Percentiles rank a stretch among this genome's conserved stretches.
Evolutionary conservation across 1,284 basidiomycete genomes (phyloP).

Genomic region (Marasmius sp.): DNA sequence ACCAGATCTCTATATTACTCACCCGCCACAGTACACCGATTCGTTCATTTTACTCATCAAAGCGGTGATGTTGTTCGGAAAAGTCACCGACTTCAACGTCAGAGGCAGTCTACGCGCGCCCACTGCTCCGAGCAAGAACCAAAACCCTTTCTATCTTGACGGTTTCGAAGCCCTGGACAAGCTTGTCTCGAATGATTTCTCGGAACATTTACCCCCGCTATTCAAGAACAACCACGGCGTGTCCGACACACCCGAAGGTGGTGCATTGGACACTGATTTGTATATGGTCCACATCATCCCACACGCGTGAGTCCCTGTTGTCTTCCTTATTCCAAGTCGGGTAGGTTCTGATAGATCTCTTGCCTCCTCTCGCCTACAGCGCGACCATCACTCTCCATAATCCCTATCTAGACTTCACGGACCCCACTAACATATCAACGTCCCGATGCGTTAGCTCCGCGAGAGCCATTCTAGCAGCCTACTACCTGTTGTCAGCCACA

Average conservation of each 20-base stretch:
- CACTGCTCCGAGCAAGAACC: constrained; percentile 58
- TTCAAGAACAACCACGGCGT: constrained; percentile 64
- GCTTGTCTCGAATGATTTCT: constrained; percentile 64
- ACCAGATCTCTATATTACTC: constrained; percentile 62
- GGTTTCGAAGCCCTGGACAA: constrained; percentile 70
- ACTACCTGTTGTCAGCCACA: constrained; percentile 72
- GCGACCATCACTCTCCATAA: constrained; percentile 83
- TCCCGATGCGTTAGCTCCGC: constrained; percentile 72
- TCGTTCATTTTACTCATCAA: constrained; percentile 78
- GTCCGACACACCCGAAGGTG: constrained; percentile 52
- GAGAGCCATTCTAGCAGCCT: constrained; percentile 67
- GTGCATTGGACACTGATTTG: constrained; percentile 71
- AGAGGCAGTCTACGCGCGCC: constrained; percentile 63
- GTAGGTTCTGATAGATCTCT: background rate
- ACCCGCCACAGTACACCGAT: constrained; percentile 75
- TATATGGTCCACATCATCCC: constrained; percentile 83
- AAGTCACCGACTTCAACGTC: constrained; percentile 80
- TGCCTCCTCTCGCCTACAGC: constrained; percentile 37
- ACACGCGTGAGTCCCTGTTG: constrained; percentile 62
- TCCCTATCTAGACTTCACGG: constrained; percentile 71
- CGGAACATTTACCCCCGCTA: constrained; percentile 64
- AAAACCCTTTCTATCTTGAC: constrained; percentile 63
- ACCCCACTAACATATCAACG: constrained; percentile 63
- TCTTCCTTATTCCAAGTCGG: constrained; percentile 3
- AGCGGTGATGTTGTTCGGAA: constrained; percentile 77